Base-by-base conservation (phyloP, 306 rosid species). In the Vicia faba region DNA sequence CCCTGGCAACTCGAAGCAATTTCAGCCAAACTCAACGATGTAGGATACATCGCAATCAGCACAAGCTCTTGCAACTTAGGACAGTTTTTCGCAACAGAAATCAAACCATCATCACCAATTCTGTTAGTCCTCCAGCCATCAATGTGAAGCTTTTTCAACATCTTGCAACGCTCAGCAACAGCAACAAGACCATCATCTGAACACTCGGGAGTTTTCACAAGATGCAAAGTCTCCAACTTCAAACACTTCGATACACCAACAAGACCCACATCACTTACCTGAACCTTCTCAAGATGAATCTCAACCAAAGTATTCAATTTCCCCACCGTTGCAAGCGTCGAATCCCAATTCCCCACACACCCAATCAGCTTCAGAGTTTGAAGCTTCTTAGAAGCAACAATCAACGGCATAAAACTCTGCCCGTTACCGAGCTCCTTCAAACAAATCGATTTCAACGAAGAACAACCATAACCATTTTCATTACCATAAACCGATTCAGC, bases 91-190 rank as follows among this genome's bases (percentile, higher is more conserved):
- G 95, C 95, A 9, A 89, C 70, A 33, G 88, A 82, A 44, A 87
- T 38, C 61, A 91, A 72, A 40, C 91, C 91, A 73, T 79, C 84
- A 46, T 91, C 95, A 0, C 88, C 89, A 41, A 91, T 91, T 61
- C 89, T 80, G 39, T 91, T 82, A 43, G 88, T 91, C 83, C 95
- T 87, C 95, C 97, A 89, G 44, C 95, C 97, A 87, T 91, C 91
- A 66, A 91, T 77, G 79, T 91, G 95, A 67, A 91, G 96, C 90
- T 85, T 91, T 77, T 83, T 91, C 80, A 91, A 25, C 23, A 53
- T 70, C 78, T 65, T 86, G 59, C 96, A 91, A 9, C 73, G 23
- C 18, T 82, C 86, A 7, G 91, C 95, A 12, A 91, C 80, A 5
- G 54, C 70, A 25, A 75, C 57, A 26, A 88, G 85, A 39, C 97